Evolutionary conservation across 495 filamentous ascomycete genomes (phyloP), one percentile per base, ranked within the genome.

Genomic region (Zalerion maritima): DNA sequence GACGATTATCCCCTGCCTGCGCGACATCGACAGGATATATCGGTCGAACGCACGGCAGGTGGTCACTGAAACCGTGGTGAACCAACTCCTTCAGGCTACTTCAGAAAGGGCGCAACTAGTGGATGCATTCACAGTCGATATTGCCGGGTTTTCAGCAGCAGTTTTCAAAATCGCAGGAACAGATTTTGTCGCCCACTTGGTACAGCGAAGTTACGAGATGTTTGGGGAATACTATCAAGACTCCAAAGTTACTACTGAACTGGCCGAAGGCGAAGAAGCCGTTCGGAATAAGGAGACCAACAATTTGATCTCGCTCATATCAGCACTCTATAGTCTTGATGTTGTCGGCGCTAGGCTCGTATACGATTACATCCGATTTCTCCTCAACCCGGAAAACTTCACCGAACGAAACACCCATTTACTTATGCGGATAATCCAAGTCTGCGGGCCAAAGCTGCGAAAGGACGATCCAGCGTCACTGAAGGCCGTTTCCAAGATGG

Each of bases 351-450:
- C 73, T 37, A 75, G 73, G 20, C 55, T 96, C 14, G 64, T 94
- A 7, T 96, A 91, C 43, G 89, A 94, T 46, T 92, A 85, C 38
- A 71, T 94, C 39, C 76, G 77, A 14, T 41, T 80, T 3, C 85
- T 89, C 29, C 51, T 96, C 9, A n/a, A n/a, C n/a, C n/a, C n/a
- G n/a, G 49, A 56, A 14, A 65, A 77, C 1, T 64, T 94, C 9
- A 82, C 78, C 0, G 89, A 96, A 47, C 54, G 75, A n/a, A 93
- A 92, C 46, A 85, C 86, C 0, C 91, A 97, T 48, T 60, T 96
- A 2, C 64, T 97, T 14, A 65, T 97, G 7, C 78, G 82, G 37
- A 64, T 94, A 25, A 74, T 93, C 29, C 75, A 78, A 34, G 77
- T 75, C 27, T 79, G 72, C 28, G 86, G 86, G 9, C 69, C 73